These are phyloP conservation scores for Colletotrichum sublineola DNA, from an alignment of 2,329 filamentous ascomycete species.

Conservation along the genomic window DNA sequence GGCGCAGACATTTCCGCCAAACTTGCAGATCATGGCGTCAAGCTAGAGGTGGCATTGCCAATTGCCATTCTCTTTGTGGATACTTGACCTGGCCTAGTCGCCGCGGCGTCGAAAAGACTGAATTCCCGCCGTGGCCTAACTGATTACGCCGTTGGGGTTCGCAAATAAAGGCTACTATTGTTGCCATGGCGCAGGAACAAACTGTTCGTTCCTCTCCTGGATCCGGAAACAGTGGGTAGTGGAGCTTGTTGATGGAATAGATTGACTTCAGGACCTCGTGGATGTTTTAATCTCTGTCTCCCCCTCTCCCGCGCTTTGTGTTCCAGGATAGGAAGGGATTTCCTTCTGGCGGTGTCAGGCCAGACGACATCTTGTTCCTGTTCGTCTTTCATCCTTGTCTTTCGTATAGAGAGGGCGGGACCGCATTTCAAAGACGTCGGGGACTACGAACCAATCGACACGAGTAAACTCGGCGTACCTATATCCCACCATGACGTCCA, in stretches of 20 bases:
- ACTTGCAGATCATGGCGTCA: slow-evolving; percentile 24
- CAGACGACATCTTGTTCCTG: not conserved
- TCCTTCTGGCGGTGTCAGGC: not conserved
- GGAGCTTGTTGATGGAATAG: not conserved
- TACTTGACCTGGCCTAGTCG: slow-evolving; percentile 12
- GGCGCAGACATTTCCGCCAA: not conserved
- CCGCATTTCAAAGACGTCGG: not conserved
- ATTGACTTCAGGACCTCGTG: slow-evolving; percentile 2
- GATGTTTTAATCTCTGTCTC: not conserved
- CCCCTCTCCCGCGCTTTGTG: not conserved
- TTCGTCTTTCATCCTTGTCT: not conserved
- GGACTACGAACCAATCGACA: not conserved
- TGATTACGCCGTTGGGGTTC: slow-evolving; percentile 1
- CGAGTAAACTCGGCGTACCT: not conserved
- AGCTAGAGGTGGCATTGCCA: slow-evolving; percentile 12
- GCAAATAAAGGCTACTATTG: slow-evolving; percentile 6
- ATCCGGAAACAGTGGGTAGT: slow-evolving; percentile 1
- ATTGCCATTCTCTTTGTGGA: slow-evolving; percentile 19
- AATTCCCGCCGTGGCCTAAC: slow-evolving; percentile 15
- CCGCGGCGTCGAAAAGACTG: slow-evolving; percentile 12
- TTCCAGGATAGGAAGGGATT: not conserved
- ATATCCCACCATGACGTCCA: slow-evolving; percentile 41
- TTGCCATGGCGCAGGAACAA: slow-evolving; percentile 13
- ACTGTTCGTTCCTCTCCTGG: not conserved
- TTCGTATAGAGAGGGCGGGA: slow-evolving; percentile 5